phyloP scores from a whole-genome alignment of 1,284 basidiomycete species.

The Chondrostereum purpureum region DNA sequence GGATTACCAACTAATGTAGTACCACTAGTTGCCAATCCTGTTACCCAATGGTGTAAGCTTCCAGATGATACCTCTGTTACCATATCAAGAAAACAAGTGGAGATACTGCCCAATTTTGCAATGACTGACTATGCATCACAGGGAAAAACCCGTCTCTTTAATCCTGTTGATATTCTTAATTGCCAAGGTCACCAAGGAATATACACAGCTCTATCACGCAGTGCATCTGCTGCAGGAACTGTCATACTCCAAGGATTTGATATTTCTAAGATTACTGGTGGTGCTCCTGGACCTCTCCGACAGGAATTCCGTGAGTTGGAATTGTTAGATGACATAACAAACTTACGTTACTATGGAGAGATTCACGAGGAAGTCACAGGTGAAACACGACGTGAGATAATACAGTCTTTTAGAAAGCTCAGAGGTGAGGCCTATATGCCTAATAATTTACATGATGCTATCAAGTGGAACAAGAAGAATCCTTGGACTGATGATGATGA shows the following conservation, averaged over 20 bases:
- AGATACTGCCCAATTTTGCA: not conserved
- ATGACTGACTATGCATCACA: slow-evolving; percentile 13
- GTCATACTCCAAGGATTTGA: slow-evolving; percentile 13
- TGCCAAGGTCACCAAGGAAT: slow-evolving; percentile 6
- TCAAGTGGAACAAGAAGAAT: not conserved
- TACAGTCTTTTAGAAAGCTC: not conserved
- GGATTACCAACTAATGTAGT: not conserved
- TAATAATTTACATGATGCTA: not conserved
- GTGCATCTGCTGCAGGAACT: slow-evolving; percentile 10
- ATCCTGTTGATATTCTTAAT: slow-evolving; percentile 12
- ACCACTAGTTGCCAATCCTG: not conserved
- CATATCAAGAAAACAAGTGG: not conserved
- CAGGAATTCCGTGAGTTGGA: slow-evolving; percentile 14
- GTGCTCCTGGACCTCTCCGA: slow-evolving; percentile 4
- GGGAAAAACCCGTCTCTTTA: slow-evolving; percentile 9
- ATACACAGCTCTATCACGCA: slow-evolving; percentile 12
- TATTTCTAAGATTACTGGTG: slow-evolving; percentile 3
- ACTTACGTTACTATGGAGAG: slow-evolving; percentile 7
- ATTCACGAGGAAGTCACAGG: slow-evolving; percentile 2
- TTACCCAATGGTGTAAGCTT: not conserved
- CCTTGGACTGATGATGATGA: not conserved
- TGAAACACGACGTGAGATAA: not conserved
- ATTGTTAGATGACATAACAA: slow-evolving; percentile 13
- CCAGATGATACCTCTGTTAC: not conserved
- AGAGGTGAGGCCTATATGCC: not conserved